Conservation (phyloP, 2,329 filamentous ascomycete species). For the Atkinsonella texensis region DNA sequence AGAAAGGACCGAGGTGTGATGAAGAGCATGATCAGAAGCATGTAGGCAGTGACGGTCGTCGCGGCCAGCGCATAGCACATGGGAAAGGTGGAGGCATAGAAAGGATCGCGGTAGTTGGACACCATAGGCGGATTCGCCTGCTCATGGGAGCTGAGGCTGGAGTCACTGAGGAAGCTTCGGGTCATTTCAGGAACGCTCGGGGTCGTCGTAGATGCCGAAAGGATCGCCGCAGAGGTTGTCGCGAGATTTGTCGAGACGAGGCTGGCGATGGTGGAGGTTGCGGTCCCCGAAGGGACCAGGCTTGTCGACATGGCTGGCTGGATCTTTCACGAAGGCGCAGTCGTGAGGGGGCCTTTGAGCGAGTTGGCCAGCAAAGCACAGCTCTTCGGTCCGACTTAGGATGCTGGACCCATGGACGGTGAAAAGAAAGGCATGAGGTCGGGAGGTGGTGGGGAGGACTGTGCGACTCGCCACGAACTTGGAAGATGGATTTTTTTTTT, state of each 20-base stretch:
- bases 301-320: slow-evolving; percentile 4
- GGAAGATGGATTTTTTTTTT: not conserved
- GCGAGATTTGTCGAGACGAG: slow-evolving; percentile 1
- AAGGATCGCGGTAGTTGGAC: slow-evolving; percentile 68
- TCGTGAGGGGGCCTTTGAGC: not conserved
- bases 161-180: slow-evolving; percentile 16
- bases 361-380: not conserved
- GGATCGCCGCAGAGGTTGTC: not conserved
- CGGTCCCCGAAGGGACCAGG: slow-evolving; percentile 3
- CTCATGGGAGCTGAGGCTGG: slow-evolving; percentile 18
- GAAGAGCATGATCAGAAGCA: slow-evolving; percentile 85
- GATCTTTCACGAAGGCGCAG: not conserved
- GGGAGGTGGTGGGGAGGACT: not conserved
- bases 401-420: not conserved
- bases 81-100: slow-evolving; percentile 87
- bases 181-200: not conserved
- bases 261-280: not conserved
- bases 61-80: slow-evolving; percentile 88
- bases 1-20: slow-evolving; percentile 92
- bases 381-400: not conserved
- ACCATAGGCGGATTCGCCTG: slow-evolving; percentile 26
- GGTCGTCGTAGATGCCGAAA: not conserved
- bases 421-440: not conserved
- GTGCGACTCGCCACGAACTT: not conserved
- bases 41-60: slow-evolving; percentile 81